Evolutionary conservation across 2,329 filamentous ascomycete species (phyloP).

Genomic region (Beauveria asiatica): DNA sequence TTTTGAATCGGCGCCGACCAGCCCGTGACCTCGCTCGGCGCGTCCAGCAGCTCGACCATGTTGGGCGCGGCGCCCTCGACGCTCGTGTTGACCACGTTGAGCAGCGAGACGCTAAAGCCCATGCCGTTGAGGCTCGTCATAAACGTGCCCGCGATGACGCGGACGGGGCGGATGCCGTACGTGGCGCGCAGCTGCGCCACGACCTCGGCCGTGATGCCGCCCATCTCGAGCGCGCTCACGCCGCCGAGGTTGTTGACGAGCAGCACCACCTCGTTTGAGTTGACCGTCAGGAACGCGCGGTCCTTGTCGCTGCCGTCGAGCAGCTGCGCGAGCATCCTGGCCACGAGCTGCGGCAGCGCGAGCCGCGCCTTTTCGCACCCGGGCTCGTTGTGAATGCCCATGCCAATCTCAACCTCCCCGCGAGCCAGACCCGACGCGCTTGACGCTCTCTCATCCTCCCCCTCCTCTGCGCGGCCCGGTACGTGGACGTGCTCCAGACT

Average conservation of each 20-base stretch:
- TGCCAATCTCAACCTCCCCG: constrained; percentile 57
- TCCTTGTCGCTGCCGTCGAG: constrained; percentile 58
- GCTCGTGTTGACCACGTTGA: constrained; percentile 54
- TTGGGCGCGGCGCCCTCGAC: constrained; percentile 44
- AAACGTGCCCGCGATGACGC: constrained; percentile 61
- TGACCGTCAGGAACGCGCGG: constrained; percentile 59
- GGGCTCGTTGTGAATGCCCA: constrained; percentile 71
- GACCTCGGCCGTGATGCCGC: constrained; percentile 63
- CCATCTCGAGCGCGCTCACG: constrained; percentile 63
- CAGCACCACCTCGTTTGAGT: constrained; percentile 56
- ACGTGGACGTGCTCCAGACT: constrained; percentile 90
- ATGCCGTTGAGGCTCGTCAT: constrained; percentile 73
- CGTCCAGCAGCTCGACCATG: constrained; percentile 63
- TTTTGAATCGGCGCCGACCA: constrained; percentile 59
- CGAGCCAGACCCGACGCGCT: constrained; percentile 32
- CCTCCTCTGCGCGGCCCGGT: constrained; percentile 60
- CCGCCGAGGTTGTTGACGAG: constrained; percentile 71
- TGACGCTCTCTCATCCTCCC: constrained; percentile 41
- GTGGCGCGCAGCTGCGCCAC: constrained; percentile 49
- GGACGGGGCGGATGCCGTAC: constrained; percentile 53
- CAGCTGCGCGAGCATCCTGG: constrained; percentile 61
- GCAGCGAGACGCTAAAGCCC: constrained; percentile 64
- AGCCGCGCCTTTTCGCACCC: constrained; percentile 45
- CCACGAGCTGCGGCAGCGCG: constrained; percentile 46
- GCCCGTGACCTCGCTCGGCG: constrained; percentile 58